Base-by-base conservation (phyloP, 148 eudicot species). In the Camellia japonica region DNA sequence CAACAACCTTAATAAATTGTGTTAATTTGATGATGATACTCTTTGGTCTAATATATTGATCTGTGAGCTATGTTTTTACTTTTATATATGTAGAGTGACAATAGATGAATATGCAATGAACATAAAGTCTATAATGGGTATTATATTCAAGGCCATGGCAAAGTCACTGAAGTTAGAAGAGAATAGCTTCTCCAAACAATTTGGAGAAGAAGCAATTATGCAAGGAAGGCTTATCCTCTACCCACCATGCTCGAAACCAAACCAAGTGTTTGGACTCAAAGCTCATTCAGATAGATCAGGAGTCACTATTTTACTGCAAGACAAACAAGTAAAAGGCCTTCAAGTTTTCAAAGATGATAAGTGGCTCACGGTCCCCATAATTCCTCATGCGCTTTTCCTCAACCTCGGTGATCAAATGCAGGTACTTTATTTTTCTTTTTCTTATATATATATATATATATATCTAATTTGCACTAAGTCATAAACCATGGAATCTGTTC, bases 271-370 rank as follows among this genome's bases (percentile, higher is more conserved):
- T 3, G 91, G 89, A 0, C 73, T 86, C 55, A 84, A 86, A 43
- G 69, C 91, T 14, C 89, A 89, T 49, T 65, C 87, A 4, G 91
- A 88, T 79, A 79, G 80, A 44, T 86, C 91, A 18, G 62, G 83
- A 46, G 19, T 86, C 58, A 82, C 91, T 46, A 58, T 89, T 23
- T 43, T 84, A 11, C 44, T 89, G 78, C 91, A 84, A 81, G 87
- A 86, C 73, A 74, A 61, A 46, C 72, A 83, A 44, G 91, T 82
- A 8, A 73, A 78, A 79, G 89, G 88, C 52, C 91, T 89, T 77
- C 88, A 89, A 70, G 82, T 89, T 62, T 76, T 78, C 55, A 89
- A 85, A 79, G 88, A 85, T 59, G 89, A 71, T 51, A 71, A 85
- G 47, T 89, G 89, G 89, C 73, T 83, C 77, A 74, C 55, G 55